A percentile compares a stretch with the other conserved stretches of the same genome.
Conservation (phyloP, 2,329 filamentous ascomycete genomes). For the Ophiostoma sp. region DNA sequence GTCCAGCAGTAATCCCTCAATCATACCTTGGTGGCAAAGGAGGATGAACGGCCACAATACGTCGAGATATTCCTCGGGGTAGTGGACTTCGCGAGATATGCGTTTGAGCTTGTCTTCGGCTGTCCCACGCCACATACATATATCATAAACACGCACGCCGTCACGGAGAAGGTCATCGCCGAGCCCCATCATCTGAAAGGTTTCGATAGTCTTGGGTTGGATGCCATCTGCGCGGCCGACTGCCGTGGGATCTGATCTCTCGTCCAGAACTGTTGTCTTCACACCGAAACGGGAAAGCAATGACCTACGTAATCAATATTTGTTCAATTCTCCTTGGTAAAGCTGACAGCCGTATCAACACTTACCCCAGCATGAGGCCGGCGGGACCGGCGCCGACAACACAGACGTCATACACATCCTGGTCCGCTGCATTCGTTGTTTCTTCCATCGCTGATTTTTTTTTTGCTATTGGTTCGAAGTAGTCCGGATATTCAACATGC, state of each 20-base stretch:
- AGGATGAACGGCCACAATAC: slow-evolving; percentile 51
- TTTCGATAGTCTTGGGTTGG: slow-evolving; percentile 74
- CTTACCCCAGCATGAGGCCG: slow-evolving; percentile 38
- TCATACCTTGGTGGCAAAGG: slow-evolving; percentile 66
- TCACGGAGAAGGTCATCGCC: slow-evolving; percentile 60
- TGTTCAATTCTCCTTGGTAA: background rate
- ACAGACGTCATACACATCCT: slow-evolving; percentile 26
- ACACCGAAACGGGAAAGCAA: slow-evolving; percentile 53
- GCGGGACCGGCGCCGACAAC: slow-evolving; percentile 33
- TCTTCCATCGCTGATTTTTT: background rate
- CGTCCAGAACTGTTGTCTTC: slow-evolving; percentile 12
- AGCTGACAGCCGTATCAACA: slow-evolving; percentile 26
- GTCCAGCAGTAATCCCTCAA: slow-evolving; percentile 63
- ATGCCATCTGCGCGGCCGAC: slow-evolving; percentile 60
- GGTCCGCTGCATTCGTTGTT: background rate
- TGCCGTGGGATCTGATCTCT: slow-evolving; percentile 34
- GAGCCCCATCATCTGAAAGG: slow-evolving; percentile 64
- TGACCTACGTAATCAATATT: slow-evolving; percentile 13
- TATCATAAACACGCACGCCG: slow-evolving; percentile 66
- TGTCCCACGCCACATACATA: slow-evolving; percentile 62
- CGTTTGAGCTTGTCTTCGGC: slow-evolving; percentile 47
- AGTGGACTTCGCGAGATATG: slow-evolving; percentile 50
- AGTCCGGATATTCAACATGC: background rate
- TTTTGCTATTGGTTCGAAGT: background rate
- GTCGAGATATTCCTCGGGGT: slow-evolving; percentile 41